A percentile compares a stretch with the other conserved stretches of the same genome.
phyloP scores from a whole-genome alignment of 441 rosid species.

The Populus hybrid region DNA sequence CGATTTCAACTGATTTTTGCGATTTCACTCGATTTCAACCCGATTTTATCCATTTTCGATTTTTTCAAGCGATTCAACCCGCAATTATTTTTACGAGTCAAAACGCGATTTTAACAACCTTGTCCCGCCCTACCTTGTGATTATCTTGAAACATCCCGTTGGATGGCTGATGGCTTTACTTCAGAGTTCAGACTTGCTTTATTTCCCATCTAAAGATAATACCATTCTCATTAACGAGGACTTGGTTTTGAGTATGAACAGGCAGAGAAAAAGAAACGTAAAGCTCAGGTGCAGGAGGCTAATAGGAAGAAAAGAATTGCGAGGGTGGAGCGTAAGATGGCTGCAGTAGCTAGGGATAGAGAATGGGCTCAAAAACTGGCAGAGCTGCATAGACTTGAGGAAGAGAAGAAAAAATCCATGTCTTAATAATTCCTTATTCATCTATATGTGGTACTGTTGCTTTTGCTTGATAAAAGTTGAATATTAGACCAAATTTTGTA shows the following conservation, averaged over 20 bases:
- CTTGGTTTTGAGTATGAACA: conserved; percentile 29
- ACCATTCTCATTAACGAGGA: background rate
- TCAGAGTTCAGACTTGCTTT: too few species aligned
- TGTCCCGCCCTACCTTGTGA: background rate
- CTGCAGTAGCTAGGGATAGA: conserved; percentile 88
- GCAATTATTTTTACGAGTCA: too few species aligned
- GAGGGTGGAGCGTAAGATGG: conserved; percentile 90
- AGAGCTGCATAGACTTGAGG: conserved; percentile 69
- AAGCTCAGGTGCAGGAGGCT: conserved; percentile 75
- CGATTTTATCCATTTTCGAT: too few species aligned
- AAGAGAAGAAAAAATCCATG: conserved; percentile 65
- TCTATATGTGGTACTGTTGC: background rate
- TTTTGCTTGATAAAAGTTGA: background rate
- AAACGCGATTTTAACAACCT: too few species aligned
- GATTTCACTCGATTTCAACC: too few species aligned
- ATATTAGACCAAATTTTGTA: background rate
- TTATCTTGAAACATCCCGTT: background rate
- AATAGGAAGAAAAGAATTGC: conserved; percentile 62
- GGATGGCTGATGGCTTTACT: background rate
- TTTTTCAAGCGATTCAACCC: too few species aligned
- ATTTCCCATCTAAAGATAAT: too few species aligned
- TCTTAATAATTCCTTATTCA: conserved; percentile 18
- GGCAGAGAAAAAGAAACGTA: conserved; percentile 91
- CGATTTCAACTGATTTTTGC: too few species aligned
- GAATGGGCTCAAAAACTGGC: conserved; percentile 75